Percentiles rank a stretch among this genome's conserved stretches.
These are phyloP conservation scores for Amanita jacksonii DNA, from an alignment of 768 basidiomycete species.

Conservation along the genomic window DNA sequence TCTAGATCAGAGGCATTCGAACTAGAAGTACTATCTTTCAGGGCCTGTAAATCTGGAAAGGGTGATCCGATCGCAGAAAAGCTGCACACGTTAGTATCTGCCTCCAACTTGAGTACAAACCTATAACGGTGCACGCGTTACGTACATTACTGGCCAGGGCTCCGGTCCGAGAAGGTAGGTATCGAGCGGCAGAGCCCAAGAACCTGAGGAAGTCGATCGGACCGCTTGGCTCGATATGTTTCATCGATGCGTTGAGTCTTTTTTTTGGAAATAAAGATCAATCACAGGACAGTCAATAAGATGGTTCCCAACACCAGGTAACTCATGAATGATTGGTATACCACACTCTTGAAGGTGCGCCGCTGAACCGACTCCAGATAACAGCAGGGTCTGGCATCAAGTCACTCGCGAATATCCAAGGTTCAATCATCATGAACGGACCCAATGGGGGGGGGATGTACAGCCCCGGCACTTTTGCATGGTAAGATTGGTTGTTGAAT, in stretches of 20 bases:
- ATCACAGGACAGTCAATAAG: conserved; percentile 62
- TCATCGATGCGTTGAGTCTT: conserved; percentile 33
- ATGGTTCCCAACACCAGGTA: conserved; percentile 67
- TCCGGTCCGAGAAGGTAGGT: conserved; percentile 35
- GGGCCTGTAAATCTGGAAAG: conserved; percentile 25
- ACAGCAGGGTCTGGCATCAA: conserved; percentile 43
- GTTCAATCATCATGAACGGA: background rate
- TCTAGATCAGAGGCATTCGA: conserved; percentile 33
- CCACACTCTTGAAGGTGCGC: conserved; percentile 39
- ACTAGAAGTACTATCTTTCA: conserved; percentile 31
- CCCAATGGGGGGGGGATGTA: conserved; percentile 47
- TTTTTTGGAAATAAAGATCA: conserved; percentile 42
- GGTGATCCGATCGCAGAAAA: conserved; percentile 44
- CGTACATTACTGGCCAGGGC: conserved; percentile 46
- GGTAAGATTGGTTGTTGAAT: background rate
- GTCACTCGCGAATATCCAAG: background rate
- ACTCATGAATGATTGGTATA: conserved; percentile 50
- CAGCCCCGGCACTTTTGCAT: conserved; percentile 39
- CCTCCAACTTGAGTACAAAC: background rate
- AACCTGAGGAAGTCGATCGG: conserved; percentile 21
- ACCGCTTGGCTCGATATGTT: conserved; percentile 25
- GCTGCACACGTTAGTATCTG: conserved; percentile 42
- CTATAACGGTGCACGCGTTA: background rate
- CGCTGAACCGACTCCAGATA: conserved; percentile 70
- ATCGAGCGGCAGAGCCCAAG: conserved; percentile 28